Base-by-base conservation (phyloP, 2,329 filamentous ascomycete genomes). In the Trichoderma asperellum region DNA sequence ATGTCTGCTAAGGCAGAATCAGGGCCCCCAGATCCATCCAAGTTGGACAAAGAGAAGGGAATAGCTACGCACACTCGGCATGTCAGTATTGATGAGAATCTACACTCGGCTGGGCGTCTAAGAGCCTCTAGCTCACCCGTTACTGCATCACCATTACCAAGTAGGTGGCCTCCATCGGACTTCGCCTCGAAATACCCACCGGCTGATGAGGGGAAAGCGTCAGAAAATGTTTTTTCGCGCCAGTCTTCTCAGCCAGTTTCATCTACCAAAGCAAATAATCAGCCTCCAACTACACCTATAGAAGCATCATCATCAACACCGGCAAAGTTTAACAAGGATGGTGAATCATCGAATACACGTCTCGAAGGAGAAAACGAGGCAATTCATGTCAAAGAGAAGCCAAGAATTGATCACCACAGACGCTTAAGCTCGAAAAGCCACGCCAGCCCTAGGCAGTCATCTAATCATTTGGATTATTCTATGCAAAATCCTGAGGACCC, bases 401-500 rank as follows among this genome's bases (percentile, higher is more conserved):
- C 34, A 5, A 53, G 21, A 43, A 59, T 24, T 32, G 2, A 21
- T 53, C 43, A 52, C 29, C 40, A 57, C 27, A 59, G 55, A 56
- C 69, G 35, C 27, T 47, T 40, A 53, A 72, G 58, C 52, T 67
- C 47, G 53, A 70, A n/a, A 56, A 70, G 60, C 21, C 72, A 49
- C 47, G 62, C 63, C 6, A 67, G 68, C 43, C 68, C 68, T 3
- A 34, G 56, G 2, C 70, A 70, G 24, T 72, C 70, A 27, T 71
- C 70, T 2, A 73, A 71, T 57, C 72, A 71, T 4, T 59, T 74
- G 63, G 72, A 70, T 11, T 56, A 57, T 29, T 32, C 32, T 11
- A 29, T 27, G 6, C 55, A 65, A 24, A 27, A 32, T 21, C 47
- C 49, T n/a, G 62, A 70, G 43, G 63, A 70, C 11, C 57, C 47